Conservation (phyloP, 306 rosid genomes). For the Nissolia schottii region DNA sequence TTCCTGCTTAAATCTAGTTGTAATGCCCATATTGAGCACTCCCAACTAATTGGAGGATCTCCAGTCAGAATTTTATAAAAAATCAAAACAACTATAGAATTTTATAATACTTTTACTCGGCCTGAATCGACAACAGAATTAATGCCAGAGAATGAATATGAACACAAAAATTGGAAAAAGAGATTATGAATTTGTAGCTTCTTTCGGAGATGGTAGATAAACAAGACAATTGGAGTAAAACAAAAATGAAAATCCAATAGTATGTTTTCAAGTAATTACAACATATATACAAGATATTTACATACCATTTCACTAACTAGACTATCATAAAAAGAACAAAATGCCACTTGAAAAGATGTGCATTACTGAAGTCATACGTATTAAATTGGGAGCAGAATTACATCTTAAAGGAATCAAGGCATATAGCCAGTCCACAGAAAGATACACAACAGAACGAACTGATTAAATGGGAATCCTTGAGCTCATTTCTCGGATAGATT, state of each 20-base stretch:
- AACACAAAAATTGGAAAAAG: neutral
- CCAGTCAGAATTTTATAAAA: neutral
- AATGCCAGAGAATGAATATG: conserved; percentile 1
- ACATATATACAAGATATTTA: neutral
- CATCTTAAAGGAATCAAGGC: conserved; percentile 7
- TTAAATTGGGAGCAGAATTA: conserved; percentile 17
- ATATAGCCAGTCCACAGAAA: neutral
- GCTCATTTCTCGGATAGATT: neutral
- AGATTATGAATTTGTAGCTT: neutral
- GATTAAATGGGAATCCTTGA: conserved; percentile 11
- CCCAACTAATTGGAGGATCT: conserved; percentile 7
- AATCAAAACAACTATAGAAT: neutral
- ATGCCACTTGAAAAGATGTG: neutral
- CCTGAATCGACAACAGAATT: neutral
- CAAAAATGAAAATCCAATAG: neutral
- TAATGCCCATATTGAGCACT: neutral
- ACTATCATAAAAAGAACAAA: neutral
- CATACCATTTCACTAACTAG: neutral
- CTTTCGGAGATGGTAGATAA: neutral
- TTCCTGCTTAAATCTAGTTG: neutral
- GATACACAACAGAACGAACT: neutral
- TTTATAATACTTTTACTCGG: neutral
- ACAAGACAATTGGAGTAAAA: conserved; percentile 2
- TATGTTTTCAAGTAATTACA: neutral
- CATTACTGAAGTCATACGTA: neutral